Evolutionary conservation across 495 filamentous ascomycete genomes (phyloP).

Genomic region (Cercophora sp.): DNA sequence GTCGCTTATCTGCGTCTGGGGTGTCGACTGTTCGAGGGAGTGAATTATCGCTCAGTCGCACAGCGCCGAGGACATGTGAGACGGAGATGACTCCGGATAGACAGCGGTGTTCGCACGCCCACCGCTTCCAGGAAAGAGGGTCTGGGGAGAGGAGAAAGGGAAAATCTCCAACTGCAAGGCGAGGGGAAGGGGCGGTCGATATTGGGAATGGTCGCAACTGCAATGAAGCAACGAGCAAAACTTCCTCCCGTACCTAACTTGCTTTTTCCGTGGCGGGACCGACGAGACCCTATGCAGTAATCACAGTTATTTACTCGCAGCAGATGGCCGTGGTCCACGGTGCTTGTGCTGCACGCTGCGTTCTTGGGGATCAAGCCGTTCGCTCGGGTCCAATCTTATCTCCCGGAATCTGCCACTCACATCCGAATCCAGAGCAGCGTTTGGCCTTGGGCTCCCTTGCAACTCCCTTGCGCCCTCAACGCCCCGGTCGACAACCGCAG

Average conservation of each 20-base stretch:
- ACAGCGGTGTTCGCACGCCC: not conserved
- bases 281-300: not conserved
- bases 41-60: conserved; percentile 7
- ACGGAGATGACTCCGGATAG: not conserved
- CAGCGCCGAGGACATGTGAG: not conserved
- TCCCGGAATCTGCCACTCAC: conserved; percentile 7
- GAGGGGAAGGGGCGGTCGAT: not conserved
- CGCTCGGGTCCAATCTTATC: conserved; percentile 16
- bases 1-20: conserved; percentile 1
- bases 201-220: not conserved
- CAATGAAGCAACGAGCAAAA: not conserved
- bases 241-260: not conserved
- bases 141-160: too few relatives aligned
- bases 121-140: too few relatives aligned
- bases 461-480: not conserved
- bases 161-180: too few relatives aligned
- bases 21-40: not conserved
- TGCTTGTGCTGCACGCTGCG: conserved; percentile 8
- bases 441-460: not conserved
- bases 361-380: conserved; percentile 2
- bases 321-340: not conserved
- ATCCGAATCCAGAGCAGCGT: conserved; percentile 7
- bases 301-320: conserved; percentile 1
- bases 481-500: conserved; percentile 7
- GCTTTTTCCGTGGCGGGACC: conserved; percentile 5